Conservation (phyloP, 805 yeast species). For the Candida andamanensis region DNA sequence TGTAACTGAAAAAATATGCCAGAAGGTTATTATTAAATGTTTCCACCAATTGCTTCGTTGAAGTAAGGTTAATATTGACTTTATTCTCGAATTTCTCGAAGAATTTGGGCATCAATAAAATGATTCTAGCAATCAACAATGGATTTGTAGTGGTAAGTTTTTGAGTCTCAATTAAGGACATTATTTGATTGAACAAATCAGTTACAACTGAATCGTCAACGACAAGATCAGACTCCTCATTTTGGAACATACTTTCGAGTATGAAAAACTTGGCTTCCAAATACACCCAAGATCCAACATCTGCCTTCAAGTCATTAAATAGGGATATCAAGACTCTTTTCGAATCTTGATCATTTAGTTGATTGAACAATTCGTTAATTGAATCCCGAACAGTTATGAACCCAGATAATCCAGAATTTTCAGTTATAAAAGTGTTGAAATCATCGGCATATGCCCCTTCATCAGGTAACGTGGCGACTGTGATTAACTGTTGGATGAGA, state of each 20-base stretch:
- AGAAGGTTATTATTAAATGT: conserved; percentile 18
- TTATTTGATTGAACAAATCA: conserved; percentile 17
- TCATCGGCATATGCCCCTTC: conserved; percentile 53
- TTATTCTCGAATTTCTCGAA: conserved; percentile 45
- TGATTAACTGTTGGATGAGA: conserved; percentile 24
- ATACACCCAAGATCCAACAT: conserved; percentile 18
- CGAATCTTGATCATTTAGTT: conserved; percentile 41
- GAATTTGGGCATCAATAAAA: conserved; percentile 52
- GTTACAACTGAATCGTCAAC: conserved; percentile 8
- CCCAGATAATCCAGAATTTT: conserved; percentile 64
- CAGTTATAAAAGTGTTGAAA: conserved; percentile 65
- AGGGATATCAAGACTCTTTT: conserved; percentile 10
- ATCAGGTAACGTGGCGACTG: conserved; percentile 37
- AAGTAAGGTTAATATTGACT: conserved; percentile 8
- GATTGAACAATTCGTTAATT: conserved; percentile 50
- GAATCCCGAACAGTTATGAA: conserved; percentile 55
- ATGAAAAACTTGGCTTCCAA: conserved; percentile 40
- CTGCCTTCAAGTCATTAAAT: conserved; percentile 9
- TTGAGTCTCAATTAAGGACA: conserved; percentile 9
- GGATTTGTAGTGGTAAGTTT: conserved; percentile 10
- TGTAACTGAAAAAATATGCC: conserved; percentile 21
- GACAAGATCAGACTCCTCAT: conserved; percentile 26
- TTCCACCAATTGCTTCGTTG: not conserved
- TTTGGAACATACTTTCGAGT: conserved; percentile 38
- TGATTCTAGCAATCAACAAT: conserved; percentile 44